Evolutionary conservation across 139 green algal species (phyloP).

Genomic region (Chlorella sp.): DNA sequence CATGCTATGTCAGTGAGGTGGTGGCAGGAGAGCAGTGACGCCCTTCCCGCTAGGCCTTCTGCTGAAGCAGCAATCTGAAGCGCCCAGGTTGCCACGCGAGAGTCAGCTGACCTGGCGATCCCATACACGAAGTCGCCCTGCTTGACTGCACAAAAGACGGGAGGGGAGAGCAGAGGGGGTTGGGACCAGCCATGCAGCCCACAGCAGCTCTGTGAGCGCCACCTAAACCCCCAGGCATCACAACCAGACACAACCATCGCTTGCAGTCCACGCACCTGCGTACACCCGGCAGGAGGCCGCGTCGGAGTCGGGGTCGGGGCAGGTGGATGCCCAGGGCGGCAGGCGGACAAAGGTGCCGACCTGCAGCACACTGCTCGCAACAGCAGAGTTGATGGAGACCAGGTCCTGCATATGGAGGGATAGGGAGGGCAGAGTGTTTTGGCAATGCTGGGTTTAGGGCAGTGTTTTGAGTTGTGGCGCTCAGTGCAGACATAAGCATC

Average conservation of each 20-base stretch:
- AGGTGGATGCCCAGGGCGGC: constrained; percentile 25
- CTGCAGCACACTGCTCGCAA: background rate
- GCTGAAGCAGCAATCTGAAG: too few species aligned
- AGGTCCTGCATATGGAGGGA: background rate
- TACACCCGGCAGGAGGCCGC: constrained; percentile 39
- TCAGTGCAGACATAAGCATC: too few species aligned
- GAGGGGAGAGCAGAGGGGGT: background rate
- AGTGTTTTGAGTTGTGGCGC: too few species aligned
- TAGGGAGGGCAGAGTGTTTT: background rate
- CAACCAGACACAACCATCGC: background rate
- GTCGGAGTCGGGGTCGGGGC: constrained; percentile 28
- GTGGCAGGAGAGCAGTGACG: too few species aligned
- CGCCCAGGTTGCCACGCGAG: too few species aligned
- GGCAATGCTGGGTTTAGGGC: background rate
- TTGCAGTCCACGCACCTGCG: background rate
- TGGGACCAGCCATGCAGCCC: too few species aligned
- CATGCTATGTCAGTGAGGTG: too few species aligned
- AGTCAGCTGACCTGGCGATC: background rate
- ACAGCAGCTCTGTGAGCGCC: background rate
- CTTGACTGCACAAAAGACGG: background rate
- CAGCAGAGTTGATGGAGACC: constrained; percentile 22
- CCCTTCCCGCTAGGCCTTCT: too few species aligned
- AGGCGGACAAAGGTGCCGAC: constrained; percentile 34
- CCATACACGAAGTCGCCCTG: constrained; percentile 32
- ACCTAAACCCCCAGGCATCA: too few species aligned